Evolutionary conservation across 768 basidiomycete species (phyloP), one percentile per base, ranked within the genome.

Genomic region (Tulasnella sp.): DNA sequence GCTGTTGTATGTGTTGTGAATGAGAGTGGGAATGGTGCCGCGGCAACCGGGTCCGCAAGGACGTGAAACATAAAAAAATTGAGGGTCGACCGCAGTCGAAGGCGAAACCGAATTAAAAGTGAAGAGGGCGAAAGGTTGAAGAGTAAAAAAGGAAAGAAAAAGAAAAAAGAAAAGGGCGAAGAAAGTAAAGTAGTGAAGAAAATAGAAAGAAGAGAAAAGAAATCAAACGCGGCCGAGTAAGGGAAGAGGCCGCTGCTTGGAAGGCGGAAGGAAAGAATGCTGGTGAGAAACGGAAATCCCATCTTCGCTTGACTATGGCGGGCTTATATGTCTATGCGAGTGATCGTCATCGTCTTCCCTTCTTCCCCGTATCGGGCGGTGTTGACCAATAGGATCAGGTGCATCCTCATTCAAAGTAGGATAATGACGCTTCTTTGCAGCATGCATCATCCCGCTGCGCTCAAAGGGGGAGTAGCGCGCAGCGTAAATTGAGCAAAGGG

Each of bases 1-100:
- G 42, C 34, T 74, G 52, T 31, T n/a, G 73, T 74, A n/a, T 74
- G 31, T 64, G 58, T 64, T 4, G 38, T 34, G 2, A 74, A 74
- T 58, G 64, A 74, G 38, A 34, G 64, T 58, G 64, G 15, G 3
- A 31, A 38, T 31, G n/a, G 29, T 39, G 64, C 15, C 9, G 39
- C 54, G 42, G 73, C 37, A 31, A 49, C 45, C 12, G 6, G 71
- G 71, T 64, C 58, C 58, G 58, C 58, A 15, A n/a, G 31, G 25
- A 40, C 39, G 19, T 40, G 39, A 49, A 15, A 72, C 71, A 72
- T 72, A 72, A 31, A 31, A 34, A 38, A 70, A 70, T n/a, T 8
- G 37, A n/a, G 37, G 36, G 69, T 70, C n/a, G 67, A 68, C n/a
- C 34, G n/a, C 15, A 19, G 58, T 64, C 25, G n/a, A 70, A 34